These are phyloP conservation scores for Phytophthora pistaciae DNA, from an alignment of 352 stramenopile genomes.

Conservation along the genomic window DNA sequence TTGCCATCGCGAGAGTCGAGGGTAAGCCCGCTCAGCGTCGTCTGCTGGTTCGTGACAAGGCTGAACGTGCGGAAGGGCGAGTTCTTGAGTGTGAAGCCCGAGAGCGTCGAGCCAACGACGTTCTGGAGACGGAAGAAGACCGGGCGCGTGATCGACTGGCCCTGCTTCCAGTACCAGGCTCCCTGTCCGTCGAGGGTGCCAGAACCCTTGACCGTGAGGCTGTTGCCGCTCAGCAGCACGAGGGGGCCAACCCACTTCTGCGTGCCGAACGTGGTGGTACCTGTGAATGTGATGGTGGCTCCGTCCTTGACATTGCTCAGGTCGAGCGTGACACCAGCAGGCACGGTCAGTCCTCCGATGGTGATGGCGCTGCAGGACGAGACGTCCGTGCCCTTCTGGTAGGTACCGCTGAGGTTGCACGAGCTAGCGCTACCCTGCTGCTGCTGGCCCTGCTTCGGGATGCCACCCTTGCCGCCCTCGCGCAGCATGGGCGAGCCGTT, in stretches of 20 bases:
- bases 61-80: conserved; percentile 37
- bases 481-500: background rate
- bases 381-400: conserved; percentile 29
- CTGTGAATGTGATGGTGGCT: conserved; percentile 42
- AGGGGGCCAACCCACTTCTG: conserved; percentile 44
- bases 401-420: background rate
- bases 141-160: conserved; percentile 33
- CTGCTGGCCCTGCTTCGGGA: background rate
- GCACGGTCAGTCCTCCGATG: conserved; percentile 35
- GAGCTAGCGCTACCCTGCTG: background rate
- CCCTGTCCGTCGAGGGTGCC: conserved; percentile 47
- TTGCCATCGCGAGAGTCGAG: conserved; percentile 19
- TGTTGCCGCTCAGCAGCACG: conserved; percentile 27
- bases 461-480: background rate
- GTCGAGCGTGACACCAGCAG: conserved; percentile 45
- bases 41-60: conserved; percentile 33
- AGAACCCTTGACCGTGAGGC: conserved; percentile 37
- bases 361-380: conserved; percentile 29
- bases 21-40: conserved; percentile 24
- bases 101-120: conserved; percentile 34
- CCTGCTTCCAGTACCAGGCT: conserved; percentile 50
- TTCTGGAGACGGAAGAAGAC: conserved; percentile 44
- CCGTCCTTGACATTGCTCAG: conserved; percentile 37
- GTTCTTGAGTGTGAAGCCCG: conserved; percentile 47
- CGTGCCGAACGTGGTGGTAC: conserved; percentile 45